phyloP scores from a whole-genome alignment of 2,329 filamentous ascomycete genomes.

The Pseudogymnoascus sp. region DNA sequence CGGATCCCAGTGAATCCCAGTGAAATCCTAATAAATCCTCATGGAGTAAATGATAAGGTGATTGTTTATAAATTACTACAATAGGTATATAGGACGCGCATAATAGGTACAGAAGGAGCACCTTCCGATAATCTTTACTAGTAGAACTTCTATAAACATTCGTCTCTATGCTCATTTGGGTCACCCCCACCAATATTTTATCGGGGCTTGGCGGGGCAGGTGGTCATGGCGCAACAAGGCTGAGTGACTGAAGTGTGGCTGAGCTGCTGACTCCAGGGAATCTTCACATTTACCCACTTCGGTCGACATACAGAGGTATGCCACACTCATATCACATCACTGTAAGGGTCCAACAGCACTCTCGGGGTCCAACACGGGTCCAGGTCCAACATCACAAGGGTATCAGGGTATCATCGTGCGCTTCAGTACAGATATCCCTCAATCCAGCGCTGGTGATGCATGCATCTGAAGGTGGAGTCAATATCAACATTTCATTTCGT shows the following conservation, averaged over 20 bases:
- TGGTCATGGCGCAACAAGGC: background rate
- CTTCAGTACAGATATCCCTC: background rate
- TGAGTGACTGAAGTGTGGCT: background rate
- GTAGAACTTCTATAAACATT: background rate
- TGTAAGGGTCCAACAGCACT: background rate
- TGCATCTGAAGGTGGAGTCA: background rate
- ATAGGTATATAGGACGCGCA: background rate
- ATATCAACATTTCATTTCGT: background rate
- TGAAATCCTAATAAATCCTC: background rate
- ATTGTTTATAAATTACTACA: background rate
- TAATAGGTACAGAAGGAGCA: background rate
- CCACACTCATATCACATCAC: background rate
- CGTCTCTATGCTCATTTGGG: background rate
- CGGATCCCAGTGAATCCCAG: background rate
- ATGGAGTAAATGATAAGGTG: background rate
- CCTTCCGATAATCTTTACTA: background rate
- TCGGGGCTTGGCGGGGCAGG: background rate
- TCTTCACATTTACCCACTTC: background rate
- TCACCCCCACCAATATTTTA: background rate
- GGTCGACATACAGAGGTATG: background rate
- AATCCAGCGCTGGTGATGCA: background rate
- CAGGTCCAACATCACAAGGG: background rate
- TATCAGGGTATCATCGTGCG: background rate
- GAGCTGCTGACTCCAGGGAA: background rate
- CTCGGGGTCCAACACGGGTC: background rate